A percentile compares a stretch with the other conserved stretches of the same genome.
phyloP scores from a whole-genome alignment of 2,329 filamentous ascomycete genomes.

The Didymella arachidicola region DNA sequence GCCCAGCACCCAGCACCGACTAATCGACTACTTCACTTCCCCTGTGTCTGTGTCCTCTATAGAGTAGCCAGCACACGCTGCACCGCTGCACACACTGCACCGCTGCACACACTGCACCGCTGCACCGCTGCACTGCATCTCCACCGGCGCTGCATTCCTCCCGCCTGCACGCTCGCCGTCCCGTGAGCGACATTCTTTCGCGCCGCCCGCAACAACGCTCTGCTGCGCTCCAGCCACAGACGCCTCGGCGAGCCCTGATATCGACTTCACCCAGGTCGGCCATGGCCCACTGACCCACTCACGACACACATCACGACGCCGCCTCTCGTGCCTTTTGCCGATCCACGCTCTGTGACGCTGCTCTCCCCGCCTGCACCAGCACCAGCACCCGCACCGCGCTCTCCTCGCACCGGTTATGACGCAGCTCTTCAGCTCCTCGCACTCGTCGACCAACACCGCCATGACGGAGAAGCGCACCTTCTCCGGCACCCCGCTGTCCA shows the following conservation, averaged over 20 bases:
- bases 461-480: constrained; percentile 59
- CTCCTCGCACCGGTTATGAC: constrained; percentile 45
- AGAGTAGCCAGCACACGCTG: constrained; percentile 5
- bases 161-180: constrained; percentile 14
- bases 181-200: constrained; percentile 40
- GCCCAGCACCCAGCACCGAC: constrained; percentile 9
- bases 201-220: constrained; percentile 21
- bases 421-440: constrained; percentile 53
- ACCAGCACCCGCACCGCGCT: constrained; percentile 3
- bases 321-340: constrained; percentile 10
- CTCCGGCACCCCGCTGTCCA: constrained; percentile 55
- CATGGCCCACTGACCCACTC: constrained; percentile 48
- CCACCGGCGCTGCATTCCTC: neutral
- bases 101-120: constrained; percentile 9
- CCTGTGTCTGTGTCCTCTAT: constrained; percentile 5
- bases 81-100: constrained; percentile 11
- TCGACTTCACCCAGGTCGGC: constrained; percentile 28
- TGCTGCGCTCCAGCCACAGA: constrained; percentile 35
- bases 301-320: constrained; percentile 26
- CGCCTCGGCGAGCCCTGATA: constrained; percentile 26
- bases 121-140: constrained; percentile 6
- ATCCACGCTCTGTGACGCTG: constrained; percentile 11
- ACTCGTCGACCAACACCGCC: constrained; percentile 46
- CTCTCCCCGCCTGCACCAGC: constrained; percentile 14
- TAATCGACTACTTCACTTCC: constrained; percentile 12